Base-by-base conservation (phyloP, 1,284 basidiomycete genomes). In the Athelia psychrophila region DNA sequence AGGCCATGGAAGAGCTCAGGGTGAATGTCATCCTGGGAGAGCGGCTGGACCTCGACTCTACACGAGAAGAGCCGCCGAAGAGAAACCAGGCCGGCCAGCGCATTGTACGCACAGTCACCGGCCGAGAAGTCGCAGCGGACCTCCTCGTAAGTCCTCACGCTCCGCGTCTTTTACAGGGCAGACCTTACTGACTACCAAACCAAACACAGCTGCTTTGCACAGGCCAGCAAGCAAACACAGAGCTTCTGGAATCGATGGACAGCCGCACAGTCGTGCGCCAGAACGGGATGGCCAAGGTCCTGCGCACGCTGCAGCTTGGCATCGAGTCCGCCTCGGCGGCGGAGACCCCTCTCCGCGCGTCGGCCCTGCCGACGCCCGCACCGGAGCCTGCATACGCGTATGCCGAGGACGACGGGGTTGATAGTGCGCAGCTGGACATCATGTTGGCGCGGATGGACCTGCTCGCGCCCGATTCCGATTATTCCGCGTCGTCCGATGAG, bases 151-250 rank as follows among this genome's bases (percentile, higher is more conserved):
- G 76, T 63, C 9, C 19, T 30, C 13, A 42, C 20, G 22, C 22
- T 8, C 50, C 47, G 44, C 48, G 48, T 47, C 12, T 48, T 20
- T 50, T 47, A 52, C 33, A 20, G 22, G 46, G 22, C 22, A 45
- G 35, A n/a, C 22, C 12, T 23, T 36, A n/a, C n/a, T n/a, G 27
- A 30, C 27, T 30, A 30, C 27, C 27, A 30, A 30, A 30, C 27
- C 27, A n/a, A 44, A 50, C 47, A 33, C 50, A 89, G 84, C 75
- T 92, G 15, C 71, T 87, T 1, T 91, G 90, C 63, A 91, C 88
- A 0, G 89, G 89, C 6, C 88, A 91, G 67, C 75, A 70, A 33
- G 87, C 88, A 18, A 90, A 91, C 63, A 85, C 86, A 0, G 71
- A 66, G 1, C 63, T 91, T 36, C 68, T 93, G 23, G 67, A 64